A percentile compares a stretch with the other conserved stretches of the same genome.
Conservation (phyloP, 345 rosid species). For the Chamaenerion angustifolium region DNA sequence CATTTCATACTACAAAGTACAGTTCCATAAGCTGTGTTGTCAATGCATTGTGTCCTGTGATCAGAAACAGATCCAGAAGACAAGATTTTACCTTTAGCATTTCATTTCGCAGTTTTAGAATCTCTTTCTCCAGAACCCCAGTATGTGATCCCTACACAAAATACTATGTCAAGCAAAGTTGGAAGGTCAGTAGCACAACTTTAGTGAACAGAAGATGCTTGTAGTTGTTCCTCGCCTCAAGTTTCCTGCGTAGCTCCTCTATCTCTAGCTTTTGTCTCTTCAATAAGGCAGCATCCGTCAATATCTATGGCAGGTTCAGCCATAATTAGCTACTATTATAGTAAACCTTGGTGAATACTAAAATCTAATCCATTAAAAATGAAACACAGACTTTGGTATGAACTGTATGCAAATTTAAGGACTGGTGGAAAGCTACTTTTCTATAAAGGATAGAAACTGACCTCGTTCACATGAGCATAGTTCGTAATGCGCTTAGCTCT, state of each 20-base stretch:
- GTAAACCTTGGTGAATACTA: no score
- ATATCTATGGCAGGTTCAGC: conserved; percentile 33
- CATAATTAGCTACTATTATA: conserved; percentile 15
- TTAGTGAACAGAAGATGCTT: no score
- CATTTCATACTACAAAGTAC: conserved; percentile 55
- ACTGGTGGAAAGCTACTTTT: no score
- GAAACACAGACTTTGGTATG: no score
- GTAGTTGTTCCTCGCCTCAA: conserved; percentile 40
- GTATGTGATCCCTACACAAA: conserved; percentile 74
- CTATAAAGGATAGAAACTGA: no score
- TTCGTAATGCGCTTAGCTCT: conserved; percentile 92
- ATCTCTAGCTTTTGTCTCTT: conserved; percentile 92
- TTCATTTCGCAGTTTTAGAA: conserved; percentile 70
- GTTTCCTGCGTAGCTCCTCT: conserved; percentile 74
- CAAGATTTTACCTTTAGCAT: conserved; percentile 64
- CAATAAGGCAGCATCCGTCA: conserved; percentile 87
- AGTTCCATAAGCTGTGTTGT: conserved; percentile 1
- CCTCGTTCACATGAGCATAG: conserved; percentile 98
- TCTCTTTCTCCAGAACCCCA: conserved; percentile 81
- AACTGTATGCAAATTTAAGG: no score
- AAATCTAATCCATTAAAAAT: no score
- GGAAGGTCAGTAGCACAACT: not conserved
- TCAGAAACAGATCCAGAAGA: not conserved
- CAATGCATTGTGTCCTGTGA: not conserved
- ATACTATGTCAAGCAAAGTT: conserved; percentile 7